Conservation (phyloP, 2,329 filamentous ascomycete species). For the Botrytis fabae region DNA sequence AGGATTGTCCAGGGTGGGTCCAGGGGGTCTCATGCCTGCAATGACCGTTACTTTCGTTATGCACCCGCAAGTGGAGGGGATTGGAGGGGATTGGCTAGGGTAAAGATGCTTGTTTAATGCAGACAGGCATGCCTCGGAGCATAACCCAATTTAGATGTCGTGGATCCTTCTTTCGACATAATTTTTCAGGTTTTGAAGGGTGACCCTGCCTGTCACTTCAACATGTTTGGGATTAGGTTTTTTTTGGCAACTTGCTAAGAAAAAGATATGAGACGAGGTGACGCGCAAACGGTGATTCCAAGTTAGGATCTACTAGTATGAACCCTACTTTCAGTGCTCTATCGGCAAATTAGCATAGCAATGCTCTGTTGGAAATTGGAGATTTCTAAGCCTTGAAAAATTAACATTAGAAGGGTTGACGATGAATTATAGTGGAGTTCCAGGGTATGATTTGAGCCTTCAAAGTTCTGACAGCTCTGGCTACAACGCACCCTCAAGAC, state of each 20-base stretch:
- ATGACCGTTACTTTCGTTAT: conserved; percentile 35
- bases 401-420: conserved; percentile 18
- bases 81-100: conserved; percentile 34
- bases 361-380: conserved; percentile 11
- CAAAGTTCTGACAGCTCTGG: conserved; percentile 11
- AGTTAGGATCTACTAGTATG: conserved; percentile 32
- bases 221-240: conserved; percentile 38
- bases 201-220: conserved; percentile 36
- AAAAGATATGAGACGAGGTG: conserved; percentile 40
- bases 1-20: conserved; percentile 30
- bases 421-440: conserved; percentile 10
- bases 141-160: conserved; percentile 37
- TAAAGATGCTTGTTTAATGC: conserved; percentile 38
- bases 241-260: conserved; percentile 35
- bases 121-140: conserved; percentile 36
- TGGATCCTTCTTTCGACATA: conserved; percentile 27
- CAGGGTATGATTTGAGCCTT: conserved; percentile 3
- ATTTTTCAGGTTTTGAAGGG: conserved; percentile 35
- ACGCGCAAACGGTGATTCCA: conserved; percentile 37
- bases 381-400: not conserved
- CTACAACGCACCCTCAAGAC: not conserved
- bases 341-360: conserved; percentile 18
- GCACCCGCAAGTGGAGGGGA: conserved; percentile 35
- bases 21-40: conserved; percentile 34
- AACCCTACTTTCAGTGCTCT: conserved; percentile 12